phyloP scores from a whole-genome alignment of 2,329 filamentous ascomycete genomes.

The Bisporella sp. region DNA sequence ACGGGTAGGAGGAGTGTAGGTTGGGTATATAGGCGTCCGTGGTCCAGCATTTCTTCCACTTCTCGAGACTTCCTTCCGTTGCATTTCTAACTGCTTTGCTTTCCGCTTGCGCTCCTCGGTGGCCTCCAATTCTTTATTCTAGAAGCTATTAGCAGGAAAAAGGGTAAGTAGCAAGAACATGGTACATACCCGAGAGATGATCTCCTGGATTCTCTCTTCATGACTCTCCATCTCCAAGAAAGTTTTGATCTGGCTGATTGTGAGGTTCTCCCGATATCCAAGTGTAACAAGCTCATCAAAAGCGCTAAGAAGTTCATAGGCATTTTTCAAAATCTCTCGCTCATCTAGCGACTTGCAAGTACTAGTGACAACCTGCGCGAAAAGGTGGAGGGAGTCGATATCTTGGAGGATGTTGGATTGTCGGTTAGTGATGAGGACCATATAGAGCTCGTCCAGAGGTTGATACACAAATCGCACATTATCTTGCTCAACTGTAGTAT shows the following conservation, averaged over 20 bases:
- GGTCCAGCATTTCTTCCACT: constrained; percentile 60
- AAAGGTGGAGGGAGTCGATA: constrained; percentile 96
- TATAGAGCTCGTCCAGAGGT: constrained; percentile 97
- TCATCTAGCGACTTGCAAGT: constrained; percentile 96
- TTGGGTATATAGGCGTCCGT: constrained; percentile 76
- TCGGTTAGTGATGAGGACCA: constrained; percentile 98
- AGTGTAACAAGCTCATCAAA: constrained; percentile 96
- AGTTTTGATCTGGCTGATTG: constrained; percentile 95
- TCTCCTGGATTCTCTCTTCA: constrained; percentile 97
- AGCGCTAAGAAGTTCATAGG: constrained; percentile 90
- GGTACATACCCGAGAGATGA: constrained; percentile 72
- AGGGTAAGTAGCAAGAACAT: constrained; percentile 1
- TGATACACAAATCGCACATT: constrained; percentile 99
- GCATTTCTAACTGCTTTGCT: constrained; percentile 97
- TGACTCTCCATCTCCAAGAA: constrained; percentile 99
- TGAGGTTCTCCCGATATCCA: constrained; percentile 93
- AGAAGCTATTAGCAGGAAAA: constrained; percentile 21
- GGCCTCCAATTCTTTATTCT: constrained; percentile 98
- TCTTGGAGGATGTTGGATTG: constrained; percentile 99
- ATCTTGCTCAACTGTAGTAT: constrained; percentile 97
- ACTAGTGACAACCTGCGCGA: constrained; percentile 93
- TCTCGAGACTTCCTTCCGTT: constrained; percentile 90
- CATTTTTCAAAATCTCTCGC: constrained; percentile 88
- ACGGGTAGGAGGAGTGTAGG: constrained; percentile 75
- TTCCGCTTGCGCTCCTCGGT: constrained; percentile 98